Base-by-base conservation (phyloP, 2,329 filamentous ascomycete species). In the Raffaelea deltoideospora region DNA sequence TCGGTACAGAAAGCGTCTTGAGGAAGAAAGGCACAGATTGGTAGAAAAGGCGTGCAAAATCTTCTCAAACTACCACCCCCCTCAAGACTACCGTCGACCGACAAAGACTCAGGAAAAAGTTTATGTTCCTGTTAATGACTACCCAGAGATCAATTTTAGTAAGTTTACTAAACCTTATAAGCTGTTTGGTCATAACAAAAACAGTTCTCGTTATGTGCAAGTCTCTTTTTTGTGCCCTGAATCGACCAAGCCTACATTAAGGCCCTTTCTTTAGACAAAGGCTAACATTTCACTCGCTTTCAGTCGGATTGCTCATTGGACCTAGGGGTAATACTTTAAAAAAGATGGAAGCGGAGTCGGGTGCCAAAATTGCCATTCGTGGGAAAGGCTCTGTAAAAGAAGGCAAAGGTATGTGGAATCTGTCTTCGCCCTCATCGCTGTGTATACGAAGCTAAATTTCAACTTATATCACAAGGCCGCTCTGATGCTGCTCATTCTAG, bases 71-170 rank as follows among this genome's bases (percentile, higher is more conserved):
- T 98, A 98, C 60, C 86, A 96, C 58, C 90, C 90, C 53, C 90
- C 90, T 41, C 84, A 88, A 71, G 90, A 98, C 60, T 98, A 98
- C 62, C 85, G 90, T 60, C 84, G 90, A 53, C 90, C 90, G 44
- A 96, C 88, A 59, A 98, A 98, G 81, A 98, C 90, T 57, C 90
- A 98, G 65, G 90, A 98, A 72, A 98, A 98, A 72, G 92, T 98
- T 81, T 98, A 98, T 60, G 90, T 98, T 61, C 90, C 90, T 59
- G 90, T 98, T 68, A 98, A 98, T 76, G 90, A 98, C 64, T 98
- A 98, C 62, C 90, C 90, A 72, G 90, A 98, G 64, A 96, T 98
- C 79, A 98, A 98, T 80, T 98, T 98, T 85, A 98, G 90, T 98
- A 95, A 88, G 88, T 88, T 90, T 87, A 79, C 87, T 94, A 94